Evolutionary conservation across 192 early-diverging fungal species (phyloP), one percentile per base, ranked within the genome.

Genomic region (Mortierella claussenii): DNA sequence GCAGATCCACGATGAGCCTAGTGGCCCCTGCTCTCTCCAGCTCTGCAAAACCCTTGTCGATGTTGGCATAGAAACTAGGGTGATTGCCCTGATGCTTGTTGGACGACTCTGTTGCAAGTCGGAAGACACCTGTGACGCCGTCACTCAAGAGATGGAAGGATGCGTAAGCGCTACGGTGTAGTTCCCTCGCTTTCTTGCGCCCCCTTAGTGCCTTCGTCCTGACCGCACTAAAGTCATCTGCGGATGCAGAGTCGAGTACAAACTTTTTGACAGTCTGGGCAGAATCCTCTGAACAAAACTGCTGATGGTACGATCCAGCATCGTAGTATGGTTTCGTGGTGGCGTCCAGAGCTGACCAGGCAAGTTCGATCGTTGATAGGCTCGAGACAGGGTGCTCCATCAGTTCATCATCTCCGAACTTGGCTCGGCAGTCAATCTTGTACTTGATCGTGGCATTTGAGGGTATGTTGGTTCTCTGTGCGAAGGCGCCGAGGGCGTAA

Each of bases 91-190:
- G 12, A 10, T 15, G 21, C 32, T 62, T 70, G 57, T 66, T 49
- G 20, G 71, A 64, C 0, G 71, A 76, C 23, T 76, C 71, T 15
- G 71, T 76, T 4, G 63, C 63, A 7, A 76, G 57, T 5, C 71
- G 63, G 18, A 76, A 61, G 6, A 76, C 58, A 30, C 63, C 71
- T 17, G 71, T 76, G 17, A 55, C 24, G 13, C 64, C 64, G 30
- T 76, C 71, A 18, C 50, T 56, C 49, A 76, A 34, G 21, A 76
- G 17, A 18, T 76, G 64, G 34, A 76, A 76, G 0, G 71, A 76
- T 8, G 71, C 71, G 36, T 76, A 76, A 0, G 62, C 24, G 1
- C 64, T 64, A 0, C 71, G 47, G 36, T 55, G 66, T 18, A 76
- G 36, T 20, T 76, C 71, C 9, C 17, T 43, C 4, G 66, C 57